These are phyloP conservation scores for Fonsecaea monophora DNA, from an alignment of 2,329 filamentous ascomycete species.

Conservation along the genomic window DNA sequence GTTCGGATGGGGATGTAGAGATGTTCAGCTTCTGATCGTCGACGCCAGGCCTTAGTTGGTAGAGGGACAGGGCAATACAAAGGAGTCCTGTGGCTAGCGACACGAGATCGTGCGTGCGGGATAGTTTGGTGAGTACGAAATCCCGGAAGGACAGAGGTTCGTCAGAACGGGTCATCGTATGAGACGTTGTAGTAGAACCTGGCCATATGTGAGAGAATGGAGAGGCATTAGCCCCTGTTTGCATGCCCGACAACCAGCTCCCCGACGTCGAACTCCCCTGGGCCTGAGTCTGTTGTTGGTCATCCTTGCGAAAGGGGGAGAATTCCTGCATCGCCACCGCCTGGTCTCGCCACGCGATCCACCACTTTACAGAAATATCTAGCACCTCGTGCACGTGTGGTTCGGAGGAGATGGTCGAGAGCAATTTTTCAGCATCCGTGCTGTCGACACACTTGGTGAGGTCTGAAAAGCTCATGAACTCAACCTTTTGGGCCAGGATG, in stretches of 20 bases:
- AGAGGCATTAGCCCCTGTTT: background rate
- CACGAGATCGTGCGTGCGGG: conserved; percentile 22
- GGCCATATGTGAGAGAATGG: background rate
- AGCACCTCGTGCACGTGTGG: conserved; percentile 36
- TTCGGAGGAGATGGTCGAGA: conserved; percentile 35
- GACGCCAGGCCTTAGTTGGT: conserved; percentile 32
- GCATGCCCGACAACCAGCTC: background rate
- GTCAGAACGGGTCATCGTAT: background rate
- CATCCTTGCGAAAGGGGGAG: conserved; percentile 10
- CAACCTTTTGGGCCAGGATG: conserved; percentile 25
- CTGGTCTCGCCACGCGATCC: conserved; percentile 39
- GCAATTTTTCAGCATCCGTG: conserved; percentile 33
- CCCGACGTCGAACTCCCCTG: background rate
- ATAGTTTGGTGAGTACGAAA: conserved; percentile 35
- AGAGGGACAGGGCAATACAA: conserved; percentile 36
- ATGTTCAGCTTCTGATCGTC: conserved; percentile 34
- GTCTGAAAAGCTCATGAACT: conserved; percentile 27
- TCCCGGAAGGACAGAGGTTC: conserved; percentile 27
- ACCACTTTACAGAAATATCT: conserved; percentile 37
- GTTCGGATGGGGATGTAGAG: conserved; percentile 26
- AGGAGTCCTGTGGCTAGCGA: conserved; percentile 35
- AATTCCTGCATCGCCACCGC: conserved; percentile 33
- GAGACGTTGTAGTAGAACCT: background rate
- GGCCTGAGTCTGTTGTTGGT: background rate
- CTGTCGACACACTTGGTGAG: background rate